Percentiles rank a stretch among this genome's conserved stretches.
Evolutionary conservation across 148 eudicot species (phyloP).

Genomic region (Persicaria tinctoria): DNA sequence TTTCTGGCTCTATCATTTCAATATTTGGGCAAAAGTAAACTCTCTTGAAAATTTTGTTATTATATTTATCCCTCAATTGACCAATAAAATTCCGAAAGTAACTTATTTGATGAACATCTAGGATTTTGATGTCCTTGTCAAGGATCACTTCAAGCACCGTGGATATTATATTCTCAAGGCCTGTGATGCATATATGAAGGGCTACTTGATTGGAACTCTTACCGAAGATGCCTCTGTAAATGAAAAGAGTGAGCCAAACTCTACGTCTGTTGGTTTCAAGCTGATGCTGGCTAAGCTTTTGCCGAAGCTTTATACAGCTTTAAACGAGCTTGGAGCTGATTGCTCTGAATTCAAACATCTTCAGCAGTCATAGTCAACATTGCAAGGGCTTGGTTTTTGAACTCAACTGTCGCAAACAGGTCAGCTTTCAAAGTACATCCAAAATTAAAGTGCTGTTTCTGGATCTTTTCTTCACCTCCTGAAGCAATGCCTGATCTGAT

Average conservation of each 20-base stretch:
- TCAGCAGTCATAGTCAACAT: constrained; percentile 15
- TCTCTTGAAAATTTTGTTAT: too few relatives aligned
- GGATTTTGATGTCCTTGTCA: constrained; percentile 80
- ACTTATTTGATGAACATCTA: constrained; percentile 18
- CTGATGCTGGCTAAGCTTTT: constrained; percentile 83
- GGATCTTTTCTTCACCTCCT: too few relatives aligned
- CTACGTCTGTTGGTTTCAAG: constrained; percentile 95
- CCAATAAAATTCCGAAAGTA: not conserved
- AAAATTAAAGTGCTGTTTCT: not conserved
- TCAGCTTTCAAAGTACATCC: not conserved
- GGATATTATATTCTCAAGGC: constrained; percentile 87
- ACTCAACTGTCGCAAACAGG: too few relatives aligned
- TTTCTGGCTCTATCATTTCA: too few relatives aligned
- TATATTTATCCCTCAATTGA: too few relatives aligned
- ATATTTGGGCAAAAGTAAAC: too few relatives aligned
- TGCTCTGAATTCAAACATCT: constrained; percentile 70
- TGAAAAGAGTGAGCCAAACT: constrained; percentile 43
- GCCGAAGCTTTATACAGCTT: constrained; percentile 57
- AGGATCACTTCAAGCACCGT: constrained; percentile 66
- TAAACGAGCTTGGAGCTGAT: constrained; percentile 63
- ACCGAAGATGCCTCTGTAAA: constrained; percentile 70
- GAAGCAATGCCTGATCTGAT: too few relatives aligned
- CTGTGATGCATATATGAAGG: constrained; percentile 94
- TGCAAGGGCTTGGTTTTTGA: too few relatives aligned
- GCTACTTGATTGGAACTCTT: constrained; percentile 74